Evolutionary conservation across 176 grass and related monocot genomes (phyloP).

Genomic region (Elaeis guineensis): DNA sequence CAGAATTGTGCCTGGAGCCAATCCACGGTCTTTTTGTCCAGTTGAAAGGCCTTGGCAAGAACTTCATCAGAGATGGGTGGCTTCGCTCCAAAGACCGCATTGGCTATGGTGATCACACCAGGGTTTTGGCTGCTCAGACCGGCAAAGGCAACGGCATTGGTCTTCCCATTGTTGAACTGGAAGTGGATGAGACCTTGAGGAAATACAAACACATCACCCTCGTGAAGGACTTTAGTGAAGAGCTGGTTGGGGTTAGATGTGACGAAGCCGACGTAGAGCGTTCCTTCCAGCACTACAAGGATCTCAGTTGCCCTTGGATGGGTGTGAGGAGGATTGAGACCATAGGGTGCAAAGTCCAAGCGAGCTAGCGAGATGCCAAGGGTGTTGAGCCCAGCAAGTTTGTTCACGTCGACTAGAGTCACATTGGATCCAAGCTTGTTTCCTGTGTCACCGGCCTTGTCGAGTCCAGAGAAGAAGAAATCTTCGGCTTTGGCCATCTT

Average conservation of each 20-base stretch:
- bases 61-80: slow-evolving; percentile 19
- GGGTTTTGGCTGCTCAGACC: slow-evolving; percentile 37
- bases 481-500: too few species aligned
- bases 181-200: slow-evolving; percentile 35
- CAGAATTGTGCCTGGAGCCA: slow-evolving; percentile 24
- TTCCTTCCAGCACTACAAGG: slow-evolving; percentile 18
- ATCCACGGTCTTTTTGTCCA: slow-evolving; percentile 22
- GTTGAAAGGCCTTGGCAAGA: slow-evolving; percentile 35
- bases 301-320: slow-evolving; percentile 24
- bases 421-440: too few species aligned
- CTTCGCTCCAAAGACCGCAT: slow-evolving; percentile 23
- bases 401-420: too few species aligned
- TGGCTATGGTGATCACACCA: slow-evolving; percentile 6
- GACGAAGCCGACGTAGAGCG: slow-evolving; percentile 32
- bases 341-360: too few species aligned
- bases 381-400: too few species aligned
- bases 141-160: slow-evolving; percentile 16
- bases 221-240: slow-evolving; percentile 20
- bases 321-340: neutral
- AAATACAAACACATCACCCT: slow-evolving; percentile 36
- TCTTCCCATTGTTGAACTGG: slow-evolving; percentile 21
- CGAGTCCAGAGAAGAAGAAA: too few species aligned
- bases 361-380: too few species aligned
- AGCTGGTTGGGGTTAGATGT: slow-evolving; percentile 22
- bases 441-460: too few species aligned